Percentiles rank a stretch among this genome's conserved stretches.
phyloP scores from a whole-genome alignment of 352 stramenopile genomes.

The Aphanomyces euteiches region DNA sequence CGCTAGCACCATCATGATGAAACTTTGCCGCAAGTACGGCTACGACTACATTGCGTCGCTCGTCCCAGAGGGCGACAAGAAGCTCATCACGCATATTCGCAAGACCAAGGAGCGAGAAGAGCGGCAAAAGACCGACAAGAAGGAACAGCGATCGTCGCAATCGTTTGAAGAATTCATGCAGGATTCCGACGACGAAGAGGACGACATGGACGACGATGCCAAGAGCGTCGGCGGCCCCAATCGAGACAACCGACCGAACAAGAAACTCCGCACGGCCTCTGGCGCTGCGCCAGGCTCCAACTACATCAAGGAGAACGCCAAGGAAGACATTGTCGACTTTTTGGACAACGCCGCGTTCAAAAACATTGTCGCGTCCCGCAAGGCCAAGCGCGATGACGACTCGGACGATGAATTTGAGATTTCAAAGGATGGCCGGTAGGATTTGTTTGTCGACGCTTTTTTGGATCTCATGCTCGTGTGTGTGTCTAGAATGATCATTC shows the following conservation, averaged over 20 bases:
- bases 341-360: conserved; percentile 88
- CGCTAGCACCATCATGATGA: conserved; percentile 93
- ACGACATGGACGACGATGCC: conserved; percentile 51
- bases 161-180: conserved; percentile 57
- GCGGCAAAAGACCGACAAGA: conserved; percentile 81
- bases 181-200: conserved; percentile 78
- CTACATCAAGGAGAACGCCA: conserved; percentile 72
- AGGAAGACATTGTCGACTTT: conserved; percentile 92
- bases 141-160: conserved; percentile 48
- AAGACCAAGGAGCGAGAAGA: conserved; percentile 91
- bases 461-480: conserved; percentile 13
- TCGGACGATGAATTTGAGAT: conserved; percentile 88
- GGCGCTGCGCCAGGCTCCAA: conserved; percentile 43
- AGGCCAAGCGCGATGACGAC: conserved; percentile 51
- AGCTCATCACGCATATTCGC: conserved; percentile 94
- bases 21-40: conserved; percentile 91
- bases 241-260: conserved; percentile 50
- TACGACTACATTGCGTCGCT: conserved; percentile 89
- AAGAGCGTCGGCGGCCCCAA: conserved; percentile 53
- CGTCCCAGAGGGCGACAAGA: conserved; percentile 85
- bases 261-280: conserved; percentile 59
- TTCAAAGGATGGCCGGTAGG: conserved; percentile 84
- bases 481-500: conserved; percentile 66
- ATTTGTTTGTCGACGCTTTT: conserved; percentile 41
- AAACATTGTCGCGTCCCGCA: conserved; percentile 67